Base-by-base conservation (phyloP, 75 land plant species). In the Cupressus sempervirens region DNA sequence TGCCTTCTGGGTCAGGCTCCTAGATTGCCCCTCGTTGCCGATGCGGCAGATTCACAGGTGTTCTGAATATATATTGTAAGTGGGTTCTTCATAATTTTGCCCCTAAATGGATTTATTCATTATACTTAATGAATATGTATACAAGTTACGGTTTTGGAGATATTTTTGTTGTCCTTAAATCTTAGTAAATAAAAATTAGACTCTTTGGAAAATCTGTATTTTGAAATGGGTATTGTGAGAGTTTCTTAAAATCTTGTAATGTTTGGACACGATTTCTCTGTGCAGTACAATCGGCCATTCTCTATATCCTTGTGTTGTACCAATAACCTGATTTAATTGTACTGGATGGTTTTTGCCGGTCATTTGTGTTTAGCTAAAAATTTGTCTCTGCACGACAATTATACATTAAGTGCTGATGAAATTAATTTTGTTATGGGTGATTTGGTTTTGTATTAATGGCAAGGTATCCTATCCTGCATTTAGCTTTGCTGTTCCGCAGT, bases 31-130 rank as follows among this genome's bases (percentile, higher is more conserved):
- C 88, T 95, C 81, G 97, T 95, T 76, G 97, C 97, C 45, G 94
- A 94, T 16, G 97, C 97, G 32, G 97, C 97, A 46, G 97, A 95
- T 16, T 89, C 96, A 83, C 95, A 95, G 84, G 93, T 95, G 11
- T 53, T 89, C 29, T 88, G 87, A 88, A 75, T 13, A 50, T 38
- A 50, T 18, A 32, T 54, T 32, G 74, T 72, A 72, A 72, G 35
- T 62, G 67, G 29, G 67, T 23, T 20, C 26, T 23, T 23, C 7
- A 62, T 23, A 62, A 62, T 62, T 62, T 62, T 62, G 26, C 67
- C n/a, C n/a, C 9, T 20, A 62, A 23, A 62, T 26, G 7, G n/a
- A 62, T 62, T 29, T 72, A 30, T 72, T 35, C 32, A 32, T 29
- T 30, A 30, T 72, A 72, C 3, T 72, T 12, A 72, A 11, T 29